Evolutionary conservation across 2,329 filamentous ascomycete species (phyloP).

Genomic region (Rutstroemia sp.): DNA sequence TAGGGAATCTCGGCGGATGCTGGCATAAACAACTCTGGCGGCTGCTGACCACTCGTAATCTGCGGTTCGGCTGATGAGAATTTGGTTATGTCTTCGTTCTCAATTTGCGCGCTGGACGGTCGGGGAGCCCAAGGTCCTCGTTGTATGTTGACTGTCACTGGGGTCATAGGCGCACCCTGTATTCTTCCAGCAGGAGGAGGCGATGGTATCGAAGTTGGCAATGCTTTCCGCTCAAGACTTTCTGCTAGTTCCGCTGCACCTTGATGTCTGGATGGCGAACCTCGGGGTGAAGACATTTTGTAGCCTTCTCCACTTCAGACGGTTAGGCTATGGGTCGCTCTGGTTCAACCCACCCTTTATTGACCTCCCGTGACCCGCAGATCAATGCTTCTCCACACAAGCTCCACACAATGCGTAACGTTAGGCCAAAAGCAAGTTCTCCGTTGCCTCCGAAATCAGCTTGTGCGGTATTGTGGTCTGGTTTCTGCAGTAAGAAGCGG

Average conservation of each 20-base stretch:
- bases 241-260: slow-evolving; percentile 19
- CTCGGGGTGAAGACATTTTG: slow-evolving; percentile 12
- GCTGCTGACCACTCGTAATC: slow-evolving; percentile 12
- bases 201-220: slow-evolving; percentile 17
- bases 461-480: background rate
- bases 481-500: background rate
- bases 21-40: slow-evolving; percentile 16
- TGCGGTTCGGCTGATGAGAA: background rate
- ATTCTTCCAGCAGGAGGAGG: slow-evolving; percentile 30
- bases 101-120: slow-evolving; percentile 46
- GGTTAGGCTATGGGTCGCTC: slow-evolving; percentile 16
- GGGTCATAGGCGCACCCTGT: slow-evolving; percentile 46
- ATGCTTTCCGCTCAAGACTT: slow-evolving; percentile 13
- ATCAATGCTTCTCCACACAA: background rate
- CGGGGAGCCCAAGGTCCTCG: slow-evolving; percentile 44
- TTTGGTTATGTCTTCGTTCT: slow-evolving; percentile 25
- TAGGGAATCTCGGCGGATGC: slow-evolving; percentile 23
- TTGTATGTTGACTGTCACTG: slow-evolving; percentile 48
- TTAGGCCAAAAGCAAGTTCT: background rate
- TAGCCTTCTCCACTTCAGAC: slow-evolving; percentile 13
- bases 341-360: background rate
- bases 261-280: slow-evolving; percentile 9
- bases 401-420: too few relatives aligned
- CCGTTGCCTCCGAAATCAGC: background rate
- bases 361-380: slow-evolving; percentile 1